Evolutionary conservation across 2,329 filamentous ascomycete species (phyloP).

Genomic region (Cercospora beticola): DNA sequence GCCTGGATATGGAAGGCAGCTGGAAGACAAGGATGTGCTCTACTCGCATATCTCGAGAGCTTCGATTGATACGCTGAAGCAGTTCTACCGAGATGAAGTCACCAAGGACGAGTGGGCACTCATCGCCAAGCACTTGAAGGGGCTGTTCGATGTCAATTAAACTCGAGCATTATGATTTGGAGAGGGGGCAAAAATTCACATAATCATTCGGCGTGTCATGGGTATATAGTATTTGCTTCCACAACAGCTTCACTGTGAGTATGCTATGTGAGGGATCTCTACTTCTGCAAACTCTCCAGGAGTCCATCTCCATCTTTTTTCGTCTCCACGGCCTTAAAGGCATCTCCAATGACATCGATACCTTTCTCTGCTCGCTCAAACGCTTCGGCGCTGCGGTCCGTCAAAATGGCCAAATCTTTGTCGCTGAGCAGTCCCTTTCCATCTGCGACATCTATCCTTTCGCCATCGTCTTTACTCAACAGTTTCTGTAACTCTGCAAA

Average conservation of each 20-base stretch:
- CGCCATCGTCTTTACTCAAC: constrained; percentile 63
- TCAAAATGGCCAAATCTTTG: constrained; percentile 72
- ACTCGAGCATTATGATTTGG: background rate
- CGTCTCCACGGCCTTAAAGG: constrained; percentile 67
- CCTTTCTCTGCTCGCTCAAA: constrained; percentile 76
- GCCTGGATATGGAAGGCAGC: constrained; percentile 88
- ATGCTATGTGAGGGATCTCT: background rate
- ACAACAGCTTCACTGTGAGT: constrained; percentile 6
- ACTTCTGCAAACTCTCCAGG: constrained; percentile 50
- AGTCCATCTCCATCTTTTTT: constrained; percentile 53
- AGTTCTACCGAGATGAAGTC: constrained; percentile 87
- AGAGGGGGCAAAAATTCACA: background rate
- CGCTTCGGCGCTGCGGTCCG: constrained; percentile 69
- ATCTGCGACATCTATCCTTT: constrained; percentile 58
- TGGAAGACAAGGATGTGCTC: constrained; percentile 85
- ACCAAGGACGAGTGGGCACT: constrained; percentile 90
- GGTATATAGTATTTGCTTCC: background rate
- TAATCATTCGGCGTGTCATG: background rate
- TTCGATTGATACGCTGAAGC: constrained; percentile 93
- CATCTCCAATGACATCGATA: constrained; percentile 64
- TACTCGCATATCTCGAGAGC: constrained; percentile 85
- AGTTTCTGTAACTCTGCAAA: constrained; percentile 50
- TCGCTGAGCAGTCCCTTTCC: constrained; percentile 70
- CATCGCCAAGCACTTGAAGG: constrained; percentile 86
- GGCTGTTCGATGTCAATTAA: constrained; percentile 71